Evolutionary conservation across 192 early-diverging fungal species (phyloP), one percentile per base, ranked within the genome.

Genomic region (Pilaira anomala): DNA sequence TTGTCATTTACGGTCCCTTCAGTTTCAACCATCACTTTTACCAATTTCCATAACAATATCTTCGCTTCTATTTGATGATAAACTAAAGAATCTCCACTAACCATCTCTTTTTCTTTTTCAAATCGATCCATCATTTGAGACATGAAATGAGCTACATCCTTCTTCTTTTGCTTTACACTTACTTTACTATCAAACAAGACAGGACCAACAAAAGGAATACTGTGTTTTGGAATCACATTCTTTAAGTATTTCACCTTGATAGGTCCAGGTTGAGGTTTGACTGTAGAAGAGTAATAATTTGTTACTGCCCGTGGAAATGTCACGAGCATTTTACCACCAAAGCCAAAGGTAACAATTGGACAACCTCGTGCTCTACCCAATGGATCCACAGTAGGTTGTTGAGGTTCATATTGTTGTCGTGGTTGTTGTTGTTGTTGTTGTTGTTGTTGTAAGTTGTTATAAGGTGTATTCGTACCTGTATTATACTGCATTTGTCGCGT

Each of bases 291-390:
- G 21, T 58, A 83, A 76, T 44, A 79, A 73, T 76, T 86, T 80
- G 56, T 36, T 5, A 87, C 83, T 21, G 76, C 69, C 18, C 74
- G 80, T 39, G 88, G 88, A 63, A 89, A 87, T 67, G 85, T 85
- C 3, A 80, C 80, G 46, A 82, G 72, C n/a, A 91, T 65, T 49
- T 79, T 75, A 25, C 89, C 89, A 57, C 89, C 89, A 76, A 91
- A 88, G n/a, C 89, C 89, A 72, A 91, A 89, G 0, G 87, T 74
- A 16, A 83, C 73, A 25, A 91, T 55, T 2, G 89, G 89, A 26
- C 78, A 80, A 9, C 82, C 82, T 45, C 74, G 62, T 48, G 63
- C 49, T 42, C 82, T 72, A 13, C 73, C 62, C 18, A 83, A 56
- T 22, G 77, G 77, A 60, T 82, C 80, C 13, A 8, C 7, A 14